Base-by-base conservation (phyloP, 2,329 filamentous ascomycete genomes). In the Stromatinia cepivora region DNA sequence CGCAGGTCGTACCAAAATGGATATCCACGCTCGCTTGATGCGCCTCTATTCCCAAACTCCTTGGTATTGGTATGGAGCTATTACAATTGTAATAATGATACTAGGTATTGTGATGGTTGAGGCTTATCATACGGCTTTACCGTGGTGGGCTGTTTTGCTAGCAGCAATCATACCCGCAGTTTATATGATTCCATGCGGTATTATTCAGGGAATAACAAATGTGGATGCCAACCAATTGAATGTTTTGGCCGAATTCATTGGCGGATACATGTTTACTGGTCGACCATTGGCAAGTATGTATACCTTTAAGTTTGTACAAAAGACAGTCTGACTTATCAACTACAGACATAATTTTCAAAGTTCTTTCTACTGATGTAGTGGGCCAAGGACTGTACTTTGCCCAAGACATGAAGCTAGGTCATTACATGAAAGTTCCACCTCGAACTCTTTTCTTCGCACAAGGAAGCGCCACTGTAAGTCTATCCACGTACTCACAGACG, bases 311-410 rank as follows among this genome's bases (percentile, higher is more conserved):
- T 54, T 48, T 9, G 0, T 64, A 25, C 17, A 11, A 54, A 1
- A 62, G 17, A 22, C 42, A 6, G 13, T 46, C 4, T 28, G 13
- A 89, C 36, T 84, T 84, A 7, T 89, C 89, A 82, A 92, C 20
- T 72, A 88, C 88, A 66, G 89, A 91, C 85, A 92, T 92, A 88
- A 85, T 92, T 81, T 92, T 92, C 81, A 92, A 92, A 79, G 90
- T 88, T 72, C 74, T 83, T 6, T 81, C 79, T 4, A 80, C 78
- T 2, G 81, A 82, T 69, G 80, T 81, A 50, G 74, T 82, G 69
- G 58, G 79, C 76, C 82, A 84, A 70, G 81, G 81, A 5, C 77
- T 85, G 25, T 78, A 78, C 9, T 84, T 82, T 71, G 79, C 82
- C 2, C 78, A 79, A 9, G 83, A 84, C 70, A 80, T 85, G 76